Evolutionary conservation across 306 rosid genomes (phyloP), one percentile per base, ranked within the genome.

Genomic region (Cicer yamashitae): DNA sequence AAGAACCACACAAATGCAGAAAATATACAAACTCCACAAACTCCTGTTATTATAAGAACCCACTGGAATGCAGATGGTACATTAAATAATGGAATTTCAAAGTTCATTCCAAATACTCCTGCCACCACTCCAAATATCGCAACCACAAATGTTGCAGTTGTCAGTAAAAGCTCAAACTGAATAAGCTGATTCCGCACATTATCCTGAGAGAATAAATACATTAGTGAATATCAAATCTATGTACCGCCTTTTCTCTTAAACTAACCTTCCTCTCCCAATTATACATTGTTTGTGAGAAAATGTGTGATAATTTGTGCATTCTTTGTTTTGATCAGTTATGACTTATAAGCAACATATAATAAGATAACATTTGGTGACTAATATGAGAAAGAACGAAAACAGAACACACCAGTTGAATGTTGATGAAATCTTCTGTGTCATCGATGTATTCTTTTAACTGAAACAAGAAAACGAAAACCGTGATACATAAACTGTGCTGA

Each of bases 371-470:
- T 67, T 37, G 8, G 67, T 13, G 34, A 67, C 63, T 66, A 70
- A 61, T 52, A 12, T 14, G 51, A 53, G 75, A 64, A 68, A 70
- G 65, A 46, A 57, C 18, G 41, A 34, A 67, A 70, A 37, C 8
- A 7, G 18, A 40, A 52, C 85, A 67, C 77, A 96, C 98, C 96
- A 96, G 86, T 83, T 96, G 99, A 79, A 96, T 90, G 92, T 96
- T 96, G 76, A 96, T 96, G 87, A 96, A 96, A 88, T 90, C 98
- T 87, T 96, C 99, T 0, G 99, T 96, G 79, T 96, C 99, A 50
- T 92, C 99, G 41, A 96, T 96, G 88, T 96, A 96, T 74, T 92
- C 99, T 87, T 94, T 94, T 91, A 94, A 79, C 99, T 94, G 93
- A 75, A 84, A 83, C 73, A 83, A 15, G 86, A 78, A 78, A 73